phyloP scores from a whole-genome alignment of 2,329 filamentous ascomycete species.

The Nemania bipapillata region DNA sequence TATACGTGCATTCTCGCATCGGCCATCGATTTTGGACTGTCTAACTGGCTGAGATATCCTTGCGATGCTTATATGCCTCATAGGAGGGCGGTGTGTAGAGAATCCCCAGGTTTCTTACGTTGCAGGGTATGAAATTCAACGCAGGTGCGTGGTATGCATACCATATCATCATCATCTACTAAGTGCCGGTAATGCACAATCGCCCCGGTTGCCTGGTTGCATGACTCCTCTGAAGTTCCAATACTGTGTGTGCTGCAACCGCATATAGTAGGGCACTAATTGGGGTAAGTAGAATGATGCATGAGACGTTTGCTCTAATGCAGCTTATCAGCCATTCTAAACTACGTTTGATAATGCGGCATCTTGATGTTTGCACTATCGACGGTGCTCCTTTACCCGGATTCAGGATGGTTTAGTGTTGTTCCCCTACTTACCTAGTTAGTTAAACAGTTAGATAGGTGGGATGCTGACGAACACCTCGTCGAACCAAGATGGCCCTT shows the following conservation, averaged over 20 bases:
- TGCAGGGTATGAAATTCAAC: neutral
- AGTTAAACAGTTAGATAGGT: too few relatives aligned
- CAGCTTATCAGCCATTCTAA: constrained; percentile 5
- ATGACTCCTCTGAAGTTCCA: constrained; percentile 6
- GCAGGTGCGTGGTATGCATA: neutral
- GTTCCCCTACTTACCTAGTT: too few relatives aligned
- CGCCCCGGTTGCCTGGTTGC: constrained; percentile 1
- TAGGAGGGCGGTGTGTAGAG: constrained; percentile 22
- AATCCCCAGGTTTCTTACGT: constrained; percentile 6
- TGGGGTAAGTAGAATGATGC: constrained; percentile 9
- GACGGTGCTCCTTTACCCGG: neutral
- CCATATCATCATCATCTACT: constrained; percentile 19
- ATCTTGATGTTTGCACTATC: constrained; percentile 1
- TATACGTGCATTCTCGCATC: constrained; percentile 4
- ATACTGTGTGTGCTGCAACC: constrained; percentile 9
- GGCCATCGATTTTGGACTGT: constrained; percentile 3
- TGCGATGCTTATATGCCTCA: constrained; percentile 19
- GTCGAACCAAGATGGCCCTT: neutral
- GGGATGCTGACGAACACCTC: constrained; percentile 4
- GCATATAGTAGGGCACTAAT: neutral
- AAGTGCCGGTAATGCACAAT: neutral
- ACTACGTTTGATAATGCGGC: neutral
- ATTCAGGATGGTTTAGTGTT: neutral
- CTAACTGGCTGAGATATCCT: constrained; percentile 23
- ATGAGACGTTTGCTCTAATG: constrained; percentile 10